Evolutionary conservation across 768 basidiomycete genomes (phyloP), one percentile per base, ranked within the genome.

Genomic region (Tricholoma saponaceum): DNA sequence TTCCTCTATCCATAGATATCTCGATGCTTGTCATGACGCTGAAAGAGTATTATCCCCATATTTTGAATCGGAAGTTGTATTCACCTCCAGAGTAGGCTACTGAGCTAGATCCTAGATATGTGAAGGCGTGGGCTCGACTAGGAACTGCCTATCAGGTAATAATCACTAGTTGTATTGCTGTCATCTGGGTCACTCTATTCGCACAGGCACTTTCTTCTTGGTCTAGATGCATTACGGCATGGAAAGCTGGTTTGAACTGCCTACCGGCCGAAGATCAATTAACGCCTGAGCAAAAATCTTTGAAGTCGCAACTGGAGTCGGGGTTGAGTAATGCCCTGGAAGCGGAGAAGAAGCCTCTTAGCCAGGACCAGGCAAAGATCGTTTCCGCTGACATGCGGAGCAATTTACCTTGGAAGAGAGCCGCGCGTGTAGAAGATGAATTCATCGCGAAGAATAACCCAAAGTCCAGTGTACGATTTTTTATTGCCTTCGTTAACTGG

Each of bases 91-190:
- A 3, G 20, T 6, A 75, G 77, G 76, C 78, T 6, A 75, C 69
- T 13, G 61, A 72, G 20, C 58, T 76, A 6, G 76, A 79, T 58
- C 71, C 78, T 5, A 64, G 58, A 2, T 80, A 77, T 53, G 67
- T 69, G 2, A 79, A 79, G 59, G 78, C 68, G 22, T 79, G 76
- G 75, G 70, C 69, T 23, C 67, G 79, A 51, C 64, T 76, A 13
- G 78, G 70, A 13, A 65, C 70, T n/a, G 75, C 70, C 26, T 55
- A 61, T 41, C 64, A 64, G 26, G 75, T 76, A 25, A 58, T 65
- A 56, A 2, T 14, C 20, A 33, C 14, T 10, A 22, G 32, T n/a
- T 26, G 14, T 37, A 14, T 23, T 22, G 22, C 28, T 35, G 32
- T n/a, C 32, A 4, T 18, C 26, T 18, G 12, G 10, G 7, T 23